phyloP scores from a whole-genome alignment of 192 early-diverging fungal genomes.

The Martensiomyces pterosporus region DNA sequence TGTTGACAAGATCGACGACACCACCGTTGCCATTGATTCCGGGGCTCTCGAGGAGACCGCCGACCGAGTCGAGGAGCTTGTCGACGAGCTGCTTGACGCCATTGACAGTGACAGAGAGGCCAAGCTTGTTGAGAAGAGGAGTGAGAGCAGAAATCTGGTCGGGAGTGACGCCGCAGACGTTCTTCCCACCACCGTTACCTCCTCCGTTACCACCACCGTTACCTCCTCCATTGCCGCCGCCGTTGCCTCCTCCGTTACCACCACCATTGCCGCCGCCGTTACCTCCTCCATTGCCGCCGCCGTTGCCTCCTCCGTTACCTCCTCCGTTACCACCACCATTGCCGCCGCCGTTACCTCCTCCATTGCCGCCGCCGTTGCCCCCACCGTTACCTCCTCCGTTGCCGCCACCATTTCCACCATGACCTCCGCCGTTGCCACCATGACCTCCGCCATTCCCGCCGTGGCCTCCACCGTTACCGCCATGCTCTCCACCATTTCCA shows the following conservation, averaged over 20 bases:
- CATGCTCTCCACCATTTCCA: conserved; percentile 3
- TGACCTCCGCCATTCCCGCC: conserved; percentile 5
- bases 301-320: conserved; percentile 7
- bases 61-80: conserved; percentile 22
- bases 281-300: conserved; percentile 4
- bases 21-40: conserved; percentile 29
- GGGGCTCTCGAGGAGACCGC: conserved; percentile 30
- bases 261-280: neutral
- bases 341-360: neutral
- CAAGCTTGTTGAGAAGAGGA: conserved; percentile 43
- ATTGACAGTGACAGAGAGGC: conserved; percentile 36
- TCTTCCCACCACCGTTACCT: conserved; percentile 6
- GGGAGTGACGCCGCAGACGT: conserved; percentile 36
- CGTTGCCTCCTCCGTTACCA: conserved; percentile 1
- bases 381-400: conserved; percentile 10
- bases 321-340: conserved; percentile 3
- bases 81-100: conserved; percentile 46
- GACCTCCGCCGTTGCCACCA: conserved; percentile 6
- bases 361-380: conserved; percentile 3
- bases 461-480: conserved; percentile 1
- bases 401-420: conserved; percentile 8
- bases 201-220: conserved; percentile 5
- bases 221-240: conserved; percentile 10
- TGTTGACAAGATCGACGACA: conserved; percentile 31
- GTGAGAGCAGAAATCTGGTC: conserved; percentile 43